phyloP scores from a whole-genome alignment of 2,329 filamentous ascomycete species.

The Aspergillus sp. region DNA sequence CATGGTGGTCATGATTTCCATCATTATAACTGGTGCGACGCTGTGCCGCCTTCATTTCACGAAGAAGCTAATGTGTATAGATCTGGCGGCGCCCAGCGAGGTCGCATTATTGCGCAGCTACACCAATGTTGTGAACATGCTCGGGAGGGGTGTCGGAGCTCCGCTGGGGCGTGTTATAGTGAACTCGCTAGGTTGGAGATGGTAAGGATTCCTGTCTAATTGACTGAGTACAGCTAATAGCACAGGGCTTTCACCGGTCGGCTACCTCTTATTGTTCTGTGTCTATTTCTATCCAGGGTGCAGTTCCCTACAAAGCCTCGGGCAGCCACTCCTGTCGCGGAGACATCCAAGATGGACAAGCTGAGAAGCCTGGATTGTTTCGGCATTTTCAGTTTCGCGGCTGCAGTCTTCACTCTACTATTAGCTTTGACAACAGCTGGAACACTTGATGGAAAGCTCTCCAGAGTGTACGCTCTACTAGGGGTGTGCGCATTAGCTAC shows the following conservation, averaged over 20 bases:
- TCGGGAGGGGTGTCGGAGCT: neutral
- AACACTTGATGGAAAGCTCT: neutral
- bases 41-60: no score
- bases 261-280: neutral
- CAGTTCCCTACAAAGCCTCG: neutral
- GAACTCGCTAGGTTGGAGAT: neutral
- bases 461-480: neutral
- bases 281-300: neutral
- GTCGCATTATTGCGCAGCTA: conserved; percentile 4
- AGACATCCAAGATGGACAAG: neutral
- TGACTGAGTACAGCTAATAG: neutral
- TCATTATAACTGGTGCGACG: neutral
- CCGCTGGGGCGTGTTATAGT: neutral
- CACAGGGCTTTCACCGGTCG: conserved; percentile 2
- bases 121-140: neutral
- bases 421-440: neutral
- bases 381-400: neutral
- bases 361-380: neutral
- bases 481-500: neutral
- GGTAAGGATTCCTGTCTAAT: neutral
- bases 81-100: conserved; percentile 2
- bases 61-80: neutral
- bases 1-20: conserved; percentile 1
- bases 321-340: neutral
- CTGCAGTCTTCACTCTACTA: neutral